These are phyloP conservation scores for Globisporangium recalcitrans DNA, from an alignment of 352 stramenopile genomes.

Conservation along the genomic window DNA sequence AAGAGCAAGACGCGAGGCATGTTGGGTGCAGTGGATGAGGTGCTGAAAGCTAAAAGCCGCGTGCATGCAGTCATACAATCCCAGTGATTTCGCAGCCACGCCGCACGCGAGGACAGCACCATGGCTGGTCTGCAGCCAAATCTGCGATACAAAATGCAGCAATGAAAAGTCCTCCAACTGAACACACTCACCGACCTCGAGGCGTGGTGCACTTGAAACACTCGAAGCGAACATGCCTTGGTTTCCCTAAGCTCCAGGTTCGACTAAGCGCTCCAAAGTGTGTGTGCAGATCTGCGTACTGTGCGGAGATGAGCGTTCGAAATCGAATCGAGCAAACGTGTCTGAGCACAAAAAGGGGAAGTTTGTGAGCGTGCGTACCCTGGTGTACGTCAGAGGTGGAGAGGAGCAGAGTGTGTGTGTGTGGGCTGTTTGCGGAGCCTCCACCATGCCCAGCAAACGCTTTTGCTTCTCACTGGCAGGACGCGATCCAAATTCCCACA, in stretches of 20 bases:
- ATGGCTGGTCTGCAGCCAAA: not conserved
- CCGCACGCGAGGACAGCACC: not conserved
- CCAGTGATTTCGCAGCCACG: not conserved
- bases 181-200: not conserved
- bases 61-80: not conserved
- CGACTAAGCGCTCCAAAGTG: constrained; percentile 1
- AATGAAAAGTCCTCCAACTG: not conserved
- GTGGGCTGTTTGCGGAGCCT: not conserved
- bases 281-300: not conserved
- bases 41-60: not conserved
- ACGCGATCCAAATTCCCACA: not conserved
- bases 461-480: not conserved
- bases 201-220: not conserved
- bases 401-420: not conserved
- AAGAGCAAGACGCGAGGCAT: not conserved
- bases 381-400: constrained; percentile 4
- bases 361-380: not conserved
- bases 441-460: not conserved
- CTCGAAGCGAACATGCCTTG: not conserved
- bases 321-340: not conserved
- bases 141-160: constrained; percentile 1
- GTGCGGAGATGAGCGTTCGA: not conserved
- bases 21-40: constrained; percentile 2
- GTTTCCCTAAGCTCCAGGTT: not conserved
- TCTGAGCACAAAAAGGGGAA: not conserved